Base-by-base conservation (phyloP, 1,139 yeast genomes). In the Candida sp. region DNA sequence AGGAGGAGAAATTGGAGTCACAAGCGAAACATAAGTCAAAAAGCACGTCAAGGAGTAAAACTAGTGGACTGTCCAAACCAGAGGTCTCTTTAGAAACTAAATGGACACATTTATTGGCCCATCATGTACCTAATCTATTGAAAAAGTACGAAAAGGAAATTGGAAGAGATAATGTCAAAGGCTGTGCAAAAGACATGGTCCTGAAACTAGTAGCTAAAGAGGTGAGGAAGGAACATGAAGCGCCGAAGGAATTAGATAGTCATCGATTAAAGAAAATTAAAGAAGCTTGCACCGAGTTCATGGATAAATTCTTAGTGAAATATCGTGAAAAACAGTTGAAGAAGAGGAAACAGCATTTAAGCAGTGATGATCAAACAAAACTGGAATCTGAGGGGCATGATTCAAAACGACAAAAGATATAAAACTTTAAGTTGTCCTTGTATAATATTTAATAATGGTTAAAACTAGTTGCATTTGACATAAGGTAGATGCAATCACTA, bases 151-250 rank as follows among this genome's bases (percentile, higher is more conserved):
- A 81, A 50, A 60, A 69, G 2, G 81, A 80, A 45, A 72, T 91
- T 22, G 93, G 90, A 2, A 81, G 81, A 48, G 95, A 87, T 4
- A 75, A 81, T 45, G 61, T 89, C 43, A 93, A 90, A 63, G 77
- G 77, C 32, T 86, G 93, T 61, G 88, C 97, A 1, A 78, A 82
- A 50, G 97, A 90, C 42, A 77, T 89, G 47, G 88, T 84, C 3
- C 77, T 79, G 47, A 66, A 68, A 1, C 67, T 90, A 41, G 79
- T 82, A 0, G 69, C 73, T 5, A 89, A 89, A 58, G 96, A 90
- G 60, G 47, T 75, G 47, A 77, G 77, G 52, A 67, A 76, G 43
- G 75, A 70, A 40, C 50, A 55, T 2, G 57, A 55, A 29, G 43
- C 53, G 5, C 81, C 84, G 5, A 58, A 60, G 12, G 84, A 81